A percentile compares a stretch with the other conserved stretches of the same genome.
Evolutionary conservation across 768 basidiomycete species (phyloP).

Genomic region (Pisolithus marmoratus): DNA sequence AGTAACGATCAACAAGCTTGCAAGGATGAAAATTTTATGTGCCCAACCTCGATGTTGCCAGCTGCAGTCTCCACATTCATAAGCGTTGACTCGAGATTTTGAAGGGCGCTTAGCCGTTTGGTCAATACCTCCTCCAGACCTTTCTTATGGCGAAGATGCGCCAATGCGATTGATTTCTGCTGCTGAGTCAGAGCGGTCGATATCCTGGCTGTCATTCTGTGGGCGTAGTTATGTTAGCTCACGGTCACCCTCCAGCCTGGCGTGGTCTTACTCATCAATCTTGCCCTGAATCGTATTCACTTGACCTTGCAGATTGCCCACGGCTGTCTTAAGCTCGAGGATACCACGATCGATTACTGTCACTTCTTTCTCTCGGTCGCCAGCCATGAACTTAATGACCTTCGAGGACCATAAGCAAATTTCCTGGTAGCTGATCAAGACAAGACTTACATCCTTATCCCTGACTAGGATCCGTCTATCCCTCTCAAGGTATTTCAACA

Average conservation of each 20-base stretch:
- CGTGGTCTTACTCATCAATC: slow-evolving; percentile 59
- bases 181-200: slow-evolving; percentile 59
- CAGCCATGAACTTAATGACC: slow-evolving; percentile 75
- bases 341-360: slow-evolving; percentile 80
- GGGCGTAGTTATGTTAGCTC: not conserved
- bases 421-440: not conserved
- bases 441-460: slow-evolving; percentile 55
- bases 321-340: slow-evolving; percentile 70
- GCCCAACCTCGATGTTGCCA: slow-evolving; percentile 71
- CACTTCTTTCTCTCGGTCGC: slow-evolving; percentile 39
- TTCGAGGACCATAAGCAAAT: slow-evolving; percentile 23
- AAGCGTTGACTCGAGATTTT: slow-evolving; percentile 71
- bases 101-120: slow-evolving; percentile 70
- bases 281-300: slow-evolving; percentile 61
- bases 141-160: slow-evolving; percentile 76
- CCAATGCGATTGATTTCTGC: slow-evolving; percentile 69
- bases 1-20: not conserved
- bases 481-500: slow-evolving; percentile 74
- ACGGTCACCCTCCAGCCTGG: not conserved
- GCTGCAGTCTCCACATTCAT: slow-evolving; percentile 85
- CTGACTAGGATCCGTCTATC: slow-evolving; percentile 62
- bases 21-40: slow-evolving; percentile 5
- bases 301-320: slow-evolving; percentile 62
- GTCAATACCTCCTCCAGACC: slow-evolving; percentile 70
- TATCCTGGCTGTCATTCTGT: slow-evolving; percentile 64